A percentile compares a stretch with the other conserved stretches of the same genome.
Conservation (phyloP, 139 green algal species). For the Coccomyxa sp. region DNA sequence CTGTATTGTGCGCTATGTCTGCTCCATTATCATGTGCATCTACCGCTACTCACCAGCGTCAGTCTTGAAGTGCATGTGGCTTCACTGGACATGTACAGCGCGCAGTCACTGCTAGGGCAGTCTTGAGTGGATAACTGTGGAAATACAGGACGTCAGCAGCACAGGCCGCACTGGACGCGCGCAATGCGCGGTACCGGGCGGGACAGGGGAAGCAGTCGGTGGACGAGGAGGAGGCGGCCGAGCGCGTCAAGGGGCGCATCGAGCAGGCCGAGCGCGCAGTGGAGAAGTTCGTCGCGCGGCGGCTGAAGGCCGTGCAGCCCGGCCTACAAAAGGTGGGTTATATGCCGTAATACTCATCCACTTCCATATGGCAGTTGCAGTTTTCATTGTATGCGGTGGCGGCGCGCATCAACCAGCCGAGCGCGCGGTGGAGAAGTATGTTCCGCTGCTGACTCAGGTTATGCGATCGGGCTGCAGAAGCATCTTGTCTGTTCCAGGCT, state of each 20-base stretch:
- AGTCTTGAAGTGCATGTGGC: too few relatives aligned
- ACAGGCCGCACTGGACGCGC: slow-evolving; percentile 56
- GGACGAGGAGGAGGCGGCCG: slow-evolving; percentile 13
- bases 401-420: neutral
- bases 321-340: slow-evolving; percentile 43
- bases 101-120: neutral
- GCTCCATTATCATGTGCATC: too few relatives aligned
- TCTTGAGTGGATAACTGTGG: neutral
- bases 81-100: neutral
- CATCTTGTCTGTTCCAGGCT: neutral
- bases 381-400: slow-evolving; percentile 5
- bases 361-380: neutral
- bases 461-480: neutral
- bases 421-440: neutral
- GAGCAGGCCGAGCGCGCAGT: slow-evolving; percentile 63
- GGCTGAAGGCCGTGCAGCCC: slow-evolving; percentile 53
- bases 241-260: slow-evolving; percentile 35
- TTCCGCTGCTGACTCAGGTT: too few relatives aligned
- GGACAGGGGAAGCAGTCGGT: neutral
- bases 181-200: slow-evolving; percentile 50
- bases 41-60: too few relatives aligned
- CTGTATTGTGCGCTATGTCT: too few relatives aligned
- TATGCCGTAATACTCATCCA: neutral
- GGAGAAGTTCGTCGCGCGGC: slow-evolving; percentile 62
- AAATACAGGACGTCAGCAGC: slow-evolving; percentile 30